Percentiles rank a stretch among this genome's conserved stretches.
phyloP scores from a whole-genome alignment of 176 grass and related monocot genomes.

The Aegilops umbellulata region DNA sequence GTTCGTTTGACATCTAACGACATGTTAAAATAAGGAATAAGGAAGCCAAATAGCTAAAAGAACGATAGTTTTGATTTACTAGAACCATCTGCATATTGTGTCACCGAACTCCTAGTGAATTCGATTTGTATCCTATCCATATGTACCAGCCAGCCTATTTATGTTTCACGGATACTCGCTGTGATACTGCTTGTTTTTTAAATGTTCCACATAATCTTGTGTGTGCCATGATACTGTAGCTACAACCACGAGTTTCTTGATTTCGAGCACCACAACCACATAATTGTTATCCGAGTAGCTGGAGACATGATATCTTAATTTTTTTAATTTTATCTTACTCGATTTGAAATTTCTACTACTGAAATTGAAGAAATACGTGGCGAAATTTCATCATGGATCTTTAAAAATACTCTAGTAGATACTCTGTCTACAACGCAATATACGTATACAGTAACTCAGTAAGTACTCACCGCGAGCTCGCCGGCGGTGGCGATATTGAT shows the following conservation, averaged over 20 bases:
- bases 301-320: background rate
- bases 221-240: background rate
- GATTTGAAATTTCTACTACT: slow-evolving; percentile 16
- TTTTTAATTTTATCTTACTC: background rate
- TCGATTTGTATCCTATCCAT: too few relatives aligned
- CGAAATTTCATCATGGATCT: background rate
- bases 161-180: too few relatives aligned
- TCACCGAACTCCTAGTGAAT: too few relatives aligned
- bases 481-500: slow-evolving; percentile 71
- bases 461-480: slow-evolving; percentile 70
- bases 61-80: too few relatives aligned
- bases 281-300: background rate
- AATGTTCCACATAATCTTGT: background rate
- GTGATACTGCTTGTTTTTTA: too few relatives aligned
- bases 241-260: background rate
- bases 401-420: background rate
- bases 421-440: background rate
- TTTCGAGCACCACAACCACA: background rate
- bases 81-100: too few relatives aligned
- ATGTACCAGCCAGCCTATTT: too few relatives aligned
- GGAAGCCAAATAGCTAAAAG: too few relatives aligned
- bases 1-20: too few relatives aligned
- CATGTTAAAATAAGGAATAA: too few relatives aligned
- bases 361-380: background rate
- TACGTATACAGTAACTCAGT: background rate